Evolutionary conservation across 192 early-diverging fungal genomes (phyloP).

Genomic region (Bifiguratus adelaidae): DNA sequence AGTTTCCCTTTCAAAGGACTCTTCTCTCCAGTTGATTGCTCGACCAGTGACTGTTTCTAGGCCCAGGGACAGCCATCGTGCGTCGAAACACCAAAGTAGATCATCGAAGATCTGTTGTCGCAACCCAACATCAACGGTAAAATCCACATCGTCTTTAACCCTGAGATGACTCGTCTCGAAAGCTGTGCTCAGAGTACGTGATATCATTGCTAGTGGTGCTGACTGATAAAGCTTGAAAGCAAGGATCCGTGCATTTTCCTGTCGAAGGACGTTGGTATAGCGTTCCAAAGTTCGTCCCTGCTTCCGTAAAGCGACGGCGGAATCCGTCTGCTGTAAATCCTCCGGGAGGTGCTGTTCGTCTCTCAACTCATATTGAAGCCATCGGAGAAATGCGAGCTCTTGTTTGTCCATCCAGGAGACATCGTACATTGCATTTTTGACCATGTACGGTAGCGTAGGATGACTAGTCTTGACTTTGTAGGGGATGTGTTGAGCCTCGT

Average conservation of each 20-base stretch:
- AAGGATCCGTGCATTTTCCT: constrained; percentile 14
- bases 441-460: constrained; percentile 15
- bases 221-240: constrained; percentile 26
- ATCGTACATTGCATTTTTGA: constrained; percentile 25
- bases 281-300: constrained; percentile 11
- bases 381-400: constrained; percentile 19
- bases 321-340: constrained; percentile 1
- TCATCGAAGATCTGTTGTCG: constrained; percentile 19
- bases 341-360: constrained; percentile 7
- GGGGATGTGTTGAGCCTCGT: too few species aligned
- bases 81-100: constrained; percentile 22
- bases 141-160: constrained; percentile 11
- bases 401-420: constrained; percentile 29
- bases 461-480: not conserved
- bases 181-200: constrained; percentile 8
- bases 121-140: constrained; percentile 13
- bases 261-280: constrained; percentile 20
- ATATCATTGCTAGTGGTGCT: constrained; percentile 5
- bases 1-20: too few species aligned
- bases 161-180: constrained; percentile 11
- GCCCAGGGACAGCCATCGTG: constrained; percentile 24
- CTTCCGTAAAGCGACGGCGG: constrained; percentile 10
- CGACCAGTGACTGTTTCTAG: constrained; percentile 26
- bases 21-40: too few species aligned
- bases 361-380: constrained; percentile 24